phyloP scores from a whole-genome alignment of 345 rosid species.

The Draba incana region DNA sequence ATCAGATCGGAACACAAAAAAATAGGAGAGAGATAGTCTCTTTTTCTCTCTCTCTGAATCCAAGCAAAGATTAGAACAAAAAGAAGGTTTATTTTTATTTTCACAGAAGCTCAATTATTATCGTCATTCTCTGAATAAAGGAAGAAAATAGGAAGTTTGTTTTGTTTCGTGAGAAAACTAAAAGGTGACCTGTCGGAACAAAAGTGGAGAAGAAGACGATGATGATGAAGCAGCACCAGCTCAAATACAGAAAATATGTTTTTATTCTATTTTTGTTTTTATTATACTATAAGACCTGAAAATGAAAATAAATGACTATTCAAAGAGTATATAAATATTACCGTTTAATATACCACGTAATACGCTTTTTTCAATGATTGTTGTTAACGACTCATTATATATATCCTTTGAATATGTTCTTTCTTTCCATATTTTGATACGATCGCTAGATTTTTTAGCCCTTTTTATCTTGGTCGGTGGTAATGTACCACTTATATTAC shows the following conservation, averaged over 20 bases:
- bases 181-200: slow-evolving; percentile 38
- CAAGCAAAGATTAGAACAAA: slow-evolving; percentile 15
- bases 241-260: neutral
- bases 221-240: slow-evolving; percentile 35
- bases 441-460: neutral
- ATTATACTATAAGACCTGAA: neutral
- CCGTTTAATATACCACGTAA: slow-evolving; percentile 8
- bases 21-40: slow-evolving; percentile 21
- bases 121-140: slow-evolving; percentile 7
- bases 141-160: slow-evolving; percentile 46
- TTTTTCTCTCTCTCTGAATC: slow-evolving; percentile 33
- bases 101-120: slow-evolving; percentile 10
- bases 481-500: neutral
- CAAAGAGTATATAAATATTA: neutral
- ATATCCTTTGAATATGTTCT: neutral
- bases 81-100: neutral
- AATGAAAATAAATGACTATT: neutral
- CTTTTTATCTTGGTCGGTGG: neutral
- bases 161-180: slow-evolving; percentile 41
- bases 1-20: slow-evolving; percentile 39
- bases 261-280: neutral
- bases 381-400: neutral
- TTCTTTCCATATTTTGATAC: slow-evolving; percentile 11
- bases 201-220: slow-evolving; percentile 30
- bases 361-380: slow-evolving; percentile 7